Evolutionary conservation across 768 basidiomycete species (phyloP), one percentile per base, ranked within the genome.

Genomic region (Leccinum incarnatum): DNA sequence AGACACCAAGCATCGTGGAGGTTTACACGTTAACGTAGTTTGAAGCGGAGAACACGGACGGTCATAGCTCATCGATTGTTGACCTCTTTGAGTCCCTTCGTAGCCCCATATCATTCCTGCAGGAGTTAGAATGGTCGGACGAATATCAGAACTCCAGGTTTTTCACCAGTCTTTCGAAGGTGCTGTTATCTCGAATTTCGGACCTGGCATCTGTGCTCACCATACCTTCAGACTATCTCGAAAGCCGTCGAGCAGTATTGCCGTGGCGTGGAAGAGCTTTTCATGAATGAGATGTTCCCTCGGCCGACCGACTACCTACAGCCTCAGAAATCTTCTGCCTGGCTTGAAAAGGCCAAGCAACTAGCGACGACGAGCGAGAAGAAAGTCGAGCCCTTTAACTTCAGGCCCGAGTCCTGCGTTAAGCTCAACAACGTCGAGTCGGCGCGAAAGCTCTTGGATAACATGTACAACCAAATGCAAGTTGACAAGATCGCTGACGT

Each of bases 401-500:
- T 99, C 78, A 86, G 83, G 52, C 83, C 95, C 0, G 86, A 96
- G 76, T 94, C 93, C 0, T 98, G 95, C 68, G 92, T 99, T 71
- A 98, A 98, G 78, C 82, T 98, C 53, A 99, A 99, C 79, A 98
- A 98, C 72, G 86, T 98, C 62, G 95, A 95, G 65, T 89, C 93
- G 11, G 94, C 95, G 1, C 85, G 95, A 30, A 85, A 85, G 60
- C 80, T 97, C 50, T 81, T 99, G 60, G 97, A 99, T 72, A 92
- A 90, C 61, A 90, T 98, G 83, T 98, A 98, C 72, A 87, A 82
- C 53, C 89, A 93, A 67, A 86, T 97, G 80, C 83, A 95, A 57
- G 93, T 88, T 0, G 97, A 99, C 76, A 87, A 86, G 68, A 82
- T 95, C 58, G 82, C 88, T 2, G 85, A 88, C 27, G 78, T 84